Percentiles rank a stretch among this genome's conserved stretches.
Evolutionary conservation across 805 yeast species (phyloP).

Genomic region (Zygoascus biomembranicola): DNA sequence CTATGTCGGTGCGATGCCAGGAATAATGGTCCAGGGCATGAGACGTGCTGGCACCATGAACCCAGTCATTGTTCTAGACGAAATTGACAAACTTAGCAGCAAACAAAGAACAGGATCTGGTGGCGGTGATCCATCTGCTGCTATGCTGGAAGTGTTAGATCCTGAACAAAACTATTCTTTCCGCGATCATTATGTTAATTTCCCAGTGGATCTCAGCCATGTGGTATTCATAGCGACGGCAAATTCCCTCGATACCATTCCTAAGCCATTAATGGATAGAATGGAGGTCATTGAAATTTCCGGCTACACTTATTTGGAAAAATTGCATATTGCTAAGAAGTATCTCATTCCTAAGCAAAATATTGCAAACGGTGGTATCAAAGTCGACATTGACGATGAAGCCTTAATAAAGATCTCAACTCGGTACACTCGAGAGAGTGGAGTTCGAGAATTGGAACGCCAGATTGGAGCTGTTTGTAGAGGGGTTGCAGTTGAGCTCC

Average conservation of each 20-base stretch:
- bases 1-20: slow-evolving; percentile 90
- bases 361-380: slow-evolving; percentile 52
- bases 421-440: slow-evolving; percentile 75
- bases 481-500: slow-evolving; percentile 55
- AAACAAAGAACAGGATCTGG: slow-evolving; percentile 26
- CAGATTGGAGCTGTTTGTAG: slow-evolving; percentile 70
- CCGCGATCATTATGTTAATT: slow-evolving; percentile 76
- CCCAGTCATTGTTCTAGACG: slow-evolving; percentile 77
- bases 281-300: slow-evolving; percentile 73
- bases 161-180: slow-evolving; percentile 80
- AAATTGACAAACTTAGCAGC: slow-evolving; percentile 72
- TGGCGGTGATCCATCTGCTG: slow-evolving; percentile 87
- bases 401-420: slow-evolving; percentile 52
- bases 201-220: slow-evolving; percentile 77
- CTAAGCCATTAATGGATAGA: slow-evolving; percentile 73
- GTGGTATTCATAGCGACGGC: slow-evolving; percentile 82
- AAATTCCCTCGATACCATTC: slow-evolving; percentile 60
- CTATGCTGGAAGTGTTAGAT: slow-evolving; percentile 77
- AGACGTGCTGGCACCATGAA: slow-evolving; percentile 71
- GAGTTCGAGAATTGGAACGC: slow-evolving; percentile 75
- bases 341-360: slow-evolving; percentile 72
- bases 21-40: slow-evolving; percentile 66
- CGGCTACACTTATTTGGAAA: slow-evolving; percentile 76
- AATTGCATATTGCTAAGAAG: slow-evolving; percentile 57
- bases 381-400: slow-evolving; percentile 37